Evolutionary conservation across 148 eudicot genomes (phyloP).

Genomic region (Diospyros kaki): DNA sequence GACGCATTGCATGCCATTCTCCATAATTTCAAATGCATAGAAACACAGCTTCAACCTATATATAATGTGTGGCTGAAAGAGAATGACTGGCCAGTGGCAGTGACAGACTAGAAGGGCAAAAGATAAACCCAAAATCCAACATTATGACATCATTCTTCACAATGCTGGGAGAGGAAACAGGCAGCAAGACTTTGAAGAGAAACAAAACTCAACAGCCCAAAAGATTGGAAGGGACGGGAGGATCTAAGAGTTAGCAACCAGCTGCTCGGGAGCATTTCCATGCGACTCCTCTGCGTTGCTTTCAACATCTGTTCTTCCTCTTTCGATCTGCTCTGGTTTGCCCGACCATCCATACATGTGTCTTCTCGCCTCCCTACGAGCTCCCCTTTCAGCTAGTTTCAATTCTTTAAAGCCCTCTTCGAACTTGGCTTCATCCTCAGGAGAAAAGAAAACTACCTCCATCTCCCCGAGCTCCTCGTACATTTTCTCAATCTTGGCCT

Average conservation of each 20-base stretch:
- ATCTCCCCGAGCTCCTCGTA: constrained; percentile 76
- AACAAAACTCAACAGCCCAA: too few species aligned
- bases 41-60: too few species aligned
- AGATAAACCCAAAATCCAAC: too few species aligned
- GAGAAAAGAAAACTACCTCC: constrained; percentile 77
- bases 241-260: constrained; percentile 48
- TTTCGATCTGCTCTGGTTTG: constrained; percentile 24
- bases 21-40: too few species aligned
- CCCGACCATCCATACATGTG: constrained; percentile 37
- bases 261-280: constrained; percentile 40
- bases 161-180: too few species aligned
- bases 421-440: constrained; percentile 74
- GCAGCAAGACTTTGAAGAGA: too few species aligned
- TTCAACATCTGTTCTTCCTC: constrained; percentile 22
- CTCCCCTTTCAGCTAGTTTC: constrained; percentile 43
- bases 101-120: too few species aligned
- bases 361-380: constrained; percentile 63
- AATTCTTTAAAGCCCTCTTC: constrained; percentile 63
- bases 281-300: constrained; percentile 31
- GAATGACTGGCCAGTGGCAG: too few species aligned
- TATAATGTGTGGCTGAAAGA: too few species aligned
- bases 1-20: too few species aligned
- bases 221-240: too few species aligned
- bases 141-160: too few species aligned
- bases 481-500: constrained; percentile 85